phyloP scores from a whole-genome alignment of 1,284 basidiomycete species.

The Rhodotorula sp. region DNA sequence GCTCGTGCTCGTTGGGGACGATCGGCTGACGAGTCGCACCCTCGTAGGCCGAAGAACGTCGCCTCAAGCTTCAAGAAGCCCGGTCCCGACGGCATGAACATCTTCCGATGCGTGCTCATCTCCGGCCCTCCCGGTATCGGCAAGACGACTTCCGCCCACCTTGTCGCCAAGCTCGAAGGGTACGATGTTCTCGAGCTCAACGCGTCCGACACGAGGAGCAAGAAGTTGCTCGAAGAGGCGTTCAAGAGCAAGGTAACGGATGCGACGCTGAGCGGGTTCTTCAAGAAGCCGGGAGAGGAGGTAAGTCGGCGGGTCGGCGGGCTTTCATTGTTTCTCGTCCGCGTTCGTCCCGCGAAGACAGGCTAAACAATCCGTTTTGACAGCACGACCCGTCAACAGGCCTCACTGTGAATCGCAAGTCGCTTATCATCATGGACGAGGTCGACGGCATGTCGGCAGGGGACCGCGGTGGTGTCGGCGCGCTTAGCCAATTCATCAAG shows the following conservation, averaged over 20 bases:
- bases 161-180: conserved; percentile 83
- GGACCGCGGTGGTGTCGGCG: conserved; percentile 88
- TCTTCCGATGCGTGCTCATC: conserved; percentile 82
- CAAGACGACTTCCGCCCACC: conserved; percentile 93
- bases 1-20: too few species aligned
- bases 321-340: too few species aligned
- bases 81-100: conserved; percentile 83
- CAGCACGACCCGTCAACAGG: not conserved
- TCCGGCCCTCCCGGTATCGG: conserved; percentile 95
- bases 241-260: conserved; percentile 61
- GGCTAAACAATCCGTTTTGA: not conserved
- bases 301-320: conserved; percentile 57
- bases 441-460: conserved; percentile 99
- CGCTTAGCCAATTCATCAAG: conserved; percentile 85
- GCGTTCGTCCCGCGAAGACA: too few species aligned
- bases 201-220: conserved; percentile 91
- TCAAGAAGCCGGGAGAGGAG: conserved; percentile 55
- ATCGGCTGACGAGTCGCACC: not conserved
- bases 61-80: conserved; percentile 86
- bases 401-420: conserved; percentile 70
- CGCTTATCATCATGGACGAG: conserved; percentile 97
- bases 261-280: conserved; percentile 84
- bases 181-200: conserved; percentile 93
- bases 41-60: conserved; percentile 65
- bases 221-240: conserved; percentile 78